These are phyloP conservation scores for Boletus bicolor DNA, from an alignment of 768 basidiomycete species.

Conservation along the genomic window DNA sequence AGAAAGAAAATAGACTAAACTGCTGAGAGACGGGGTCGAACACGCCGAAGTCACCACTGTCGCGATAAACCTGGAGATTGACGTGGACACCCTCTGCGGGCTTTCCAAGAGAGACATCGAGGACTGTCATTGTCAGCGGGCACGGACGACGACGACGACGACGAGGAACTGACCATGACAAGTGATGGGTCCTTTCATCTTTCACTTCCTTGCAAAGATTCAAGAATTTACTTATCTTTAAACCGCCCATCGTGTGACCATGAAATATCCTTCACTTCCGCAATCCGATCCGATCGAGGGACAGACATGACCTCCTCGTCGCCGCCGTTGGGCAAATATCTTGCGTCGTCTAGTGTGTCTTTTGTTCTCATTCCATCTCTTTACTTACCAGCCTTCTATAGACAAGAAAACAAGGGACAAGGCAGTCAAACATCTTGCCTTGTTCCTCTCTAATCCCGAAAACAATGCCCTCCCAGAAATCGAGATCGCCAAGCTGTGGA, in stretches of 20 bases:
- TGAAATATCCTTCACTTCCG: slow-evolving; percentile 1
- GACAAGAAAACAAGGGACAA: slow-evolving; percentile 93
- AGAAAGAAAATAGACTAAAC: slow-evolving; percentile 38
- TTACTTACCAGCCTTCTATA: slow-evolving; percentile 26
- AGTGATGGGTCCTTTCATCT: slow-evolving; percentile 78
- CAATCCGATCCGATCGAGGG: slow-evolving; percentile 17
- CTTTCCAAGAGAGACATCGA: slow-evolving; percentile 81
- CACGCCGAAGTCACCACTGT: slow-evolving; percentile 36
- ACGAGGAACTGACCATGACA: slow-evolving; percentile 66
- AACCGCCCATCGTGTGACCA: slow-evolving; percentile 6
- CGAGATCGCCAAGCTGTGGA: slow-evolving; percentile 94
- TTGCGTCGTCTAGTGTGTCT: slow-evolving; percentile 82
- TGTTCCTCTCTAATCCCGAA: slow-evolving; percentile 70
- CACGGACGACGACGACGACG: neutral
- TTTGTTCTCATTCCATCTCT: neutral
- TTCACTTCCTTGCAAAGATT: slow-evolving; percentile 11
- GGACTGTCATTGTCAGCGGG: slow-evolving; percentile 46
- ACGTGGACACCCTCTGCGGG: slow-evolving; percentile 73
- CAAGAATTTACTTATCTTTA: too few species aligned
- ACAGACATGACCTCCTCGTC: slow-evolving; percentile 35
- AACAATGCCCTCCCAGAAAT: slow-evolving; percentile 57
- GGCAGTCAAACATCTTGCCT: slow-evolving; percentile 74
- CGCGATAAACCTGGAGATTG: slow-evolving; percentile 52
- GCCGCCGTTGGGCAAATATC: slow-evolving; percentile 81
- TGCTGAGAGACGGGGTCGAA: slow-evolving; percentile 59